phyloP scores from a whole-genome alignment of 2,329 filamentous ascomycete species.

The Beauveria pseudobassiana region DNA sequence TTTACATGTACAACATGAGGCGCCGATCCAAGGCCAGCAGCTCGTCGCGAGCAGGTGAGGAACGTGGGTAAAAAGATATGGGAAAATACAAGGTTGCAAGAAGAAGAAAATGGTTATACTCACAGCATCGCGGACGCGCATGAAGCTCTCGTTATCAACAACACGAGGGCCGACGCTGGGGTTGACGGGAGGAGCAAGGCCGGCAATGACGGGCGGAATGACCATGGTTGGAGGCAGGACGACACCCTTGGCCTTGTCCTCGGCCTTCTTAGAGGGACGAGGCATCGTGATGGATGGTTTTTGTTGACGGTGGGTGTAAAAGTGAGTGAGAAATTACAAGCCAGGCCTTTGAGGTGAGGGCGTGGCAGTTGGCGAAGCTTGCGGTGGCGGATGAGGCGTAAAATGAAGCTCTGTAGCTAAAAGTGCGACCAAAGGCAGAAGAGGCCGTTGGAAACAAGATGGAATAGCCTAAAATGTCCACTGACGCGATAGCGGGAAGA shows the following conservation, averaged over 20 bases:
- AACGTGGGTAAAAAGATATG: neutral
- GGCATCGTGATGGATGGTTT: conserved; percentile 30
- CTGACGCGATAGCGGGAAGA: conserved; percentile 11
- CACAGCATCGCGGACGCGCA: conserved; percentile 76
- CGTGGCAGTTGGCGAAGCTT: neutral
- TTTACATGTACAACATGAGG: neutral
- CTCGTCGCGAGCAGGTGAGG: neutral
- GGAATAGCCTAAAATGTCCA: conserved; percentile 5
- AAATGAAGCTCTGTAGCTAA: neutral
- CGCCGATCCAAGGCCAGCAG: neutral
- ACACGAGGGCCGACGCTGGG: conserved; percentile 20
- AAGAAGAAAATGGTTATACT: conserved; percentile 30
- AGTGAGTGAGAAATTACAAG: neutral
- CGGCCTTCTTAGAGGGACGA: conserved; percentile 37
- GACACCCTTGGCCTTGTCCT: conserved; percentile 30
- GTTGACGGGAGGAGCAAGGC: conserved; percentile 17
- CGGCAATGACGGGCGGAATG: conserved; percentile 23
- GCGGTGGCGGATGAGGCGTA: neutral
- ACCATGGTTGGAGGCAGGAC: conserved; percentile 33
- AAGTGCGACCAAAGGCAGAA: neutral
- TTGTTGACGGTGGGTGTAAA: conserved; percentile 14
- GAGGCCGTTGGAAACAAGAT: neutral
- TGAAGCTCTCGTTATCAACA: conserved; percentile 68
- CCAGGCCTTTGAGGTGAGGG: neutral
- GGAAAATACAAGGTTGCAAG: conserved; percentile 4